These are phyloP conservation scores for Dunaliella primolecta DNA, from an alignment of 139 green algal species.

Conservation along the genomic window DNA sequence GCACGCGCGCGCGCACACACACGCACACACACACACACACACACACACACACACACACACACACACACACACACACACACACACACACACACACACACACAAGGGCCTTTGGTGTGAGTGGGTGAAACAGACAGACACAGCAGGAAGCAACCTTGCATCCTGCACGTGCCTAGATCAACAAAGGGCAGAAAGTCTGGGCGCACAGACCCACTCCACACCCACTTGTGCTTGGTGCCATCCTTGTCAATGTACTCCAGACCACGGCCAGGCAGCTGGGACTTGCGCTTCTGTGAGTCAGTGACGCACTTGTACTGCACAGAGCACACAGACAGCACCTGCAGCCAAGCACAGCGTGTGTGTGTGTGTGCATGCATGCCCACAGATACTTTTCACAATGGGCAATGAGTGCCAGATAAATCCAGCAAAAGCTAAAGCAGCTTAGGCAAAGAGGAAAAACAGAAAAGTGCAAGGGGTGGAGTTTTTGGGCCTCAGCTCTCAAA, in stretches of 20 bases:
- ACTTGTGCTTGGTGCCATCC: constrained; percentile 54
- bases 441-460: too few species aligned
- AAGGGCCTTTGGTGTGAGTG: not conserved
- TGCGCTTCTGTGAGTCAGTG: constrained; percentile 77
- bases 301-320: constrained; percentile 85
- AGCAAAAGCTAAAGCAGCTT: too few species aligned
- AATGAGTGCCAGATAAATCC: too few species aligned
- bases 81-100: not conserved
- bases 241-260: constrained; percentile 84
- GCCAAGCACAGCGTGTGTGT: not conserved
- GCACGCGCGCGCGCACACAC: not conserved
- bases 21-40: not conserved
- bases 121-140: not conserved
- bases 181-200: too few species aligned
- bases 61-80: not conserved
- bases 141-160: too few species aligned
- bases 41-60: not conserved
- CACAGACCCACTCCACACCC: too few species aligned
- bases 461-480: too few species aligned
- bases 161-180: too few species aligned
- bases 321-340: constrained; percentile 74
- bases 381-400: too few species aligned
- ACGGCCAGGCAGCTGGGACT: constrained; percentile 76
- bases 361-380: not conserved
- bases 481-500: too few species aligned